Evolutionary conservation across 1,284 basidiomycete species (phyloP).

Genomic region (Tremellales sp.): DNA sequence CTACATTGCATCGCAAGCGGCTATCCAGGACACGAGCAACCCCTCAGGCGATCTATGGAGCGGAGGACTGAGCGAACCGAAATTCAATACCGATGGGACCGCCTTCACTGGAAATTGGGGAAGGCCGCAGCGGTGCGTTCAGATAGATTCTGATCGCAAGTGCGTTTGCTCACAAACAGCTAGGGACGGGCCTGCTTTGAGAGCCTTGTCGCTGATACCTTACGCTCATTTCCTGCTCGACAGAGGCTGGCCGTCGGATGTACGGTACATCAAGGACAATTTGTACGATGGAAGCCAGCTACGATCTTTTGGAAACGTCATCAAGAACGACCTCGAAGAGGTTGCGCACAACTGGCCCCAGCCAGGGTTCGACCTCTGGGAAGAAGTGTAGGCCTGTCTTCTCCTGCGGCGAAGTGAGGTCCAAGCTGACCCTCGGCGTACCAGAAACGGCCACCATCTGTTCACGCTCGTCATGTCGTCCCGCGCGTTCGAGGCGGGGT

Average conservation of each 20-base stretch:
- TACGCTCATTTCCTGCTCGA: slow-evolving; percentile 50
- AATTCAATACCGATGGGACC: slow-evolving; percentile 50
- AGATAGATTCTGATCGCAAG: not conserved
- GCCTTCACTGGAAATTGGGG: slow-evolving; percentile 50
- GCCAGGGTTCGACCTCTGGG: slow-evolving; percentile 48
- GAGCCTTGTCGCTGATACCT: slow-evolving; percentile 48
- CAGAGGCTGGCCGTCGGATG: slow-evolving; percentile 34
- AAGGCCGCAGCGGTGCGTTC: slow-evolving; percentile 47
- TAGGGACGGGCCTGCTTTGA: slow-evolving; percentile 52
- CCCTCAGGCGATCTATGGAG: slow-evolving; percentile 48
- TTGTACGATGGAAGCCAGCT: slow-evolving; percentile 41
- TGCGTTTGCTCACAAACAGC: not conserved
- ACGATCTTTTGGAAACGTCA: slow-evolving; percentile 31
- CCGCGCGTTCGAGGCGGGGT: slow-evolving; percentile 47
- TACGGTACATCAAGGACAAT: slow-evolving; percentile 36
- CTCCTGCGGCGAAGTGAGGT: not conserved
- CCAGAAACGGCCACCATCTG: slow-evolving; percentile 48
- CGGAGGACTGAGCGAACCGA: slow-evolving; percentile 56
- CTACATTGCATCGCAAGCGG: slow-evolving; percentile 40
- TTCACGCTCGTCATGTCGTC: slow-evolving; percentile 49
- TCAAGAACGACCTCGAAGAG: slow-evolving; percentile 55
- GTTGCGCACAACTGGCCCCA: slow-evolving; percentile 45
- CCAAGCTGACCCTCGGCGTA: slow-evolving; percentile 1
- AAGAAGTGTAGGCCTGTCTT: slow-evolving; percentile 37
- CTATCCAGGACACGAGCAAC: slow-evolving; percentile 48